Conservation (phyloP, 495 filamentous ascomycete genomes). For the Aspergillus heteromorphus region DNA sequence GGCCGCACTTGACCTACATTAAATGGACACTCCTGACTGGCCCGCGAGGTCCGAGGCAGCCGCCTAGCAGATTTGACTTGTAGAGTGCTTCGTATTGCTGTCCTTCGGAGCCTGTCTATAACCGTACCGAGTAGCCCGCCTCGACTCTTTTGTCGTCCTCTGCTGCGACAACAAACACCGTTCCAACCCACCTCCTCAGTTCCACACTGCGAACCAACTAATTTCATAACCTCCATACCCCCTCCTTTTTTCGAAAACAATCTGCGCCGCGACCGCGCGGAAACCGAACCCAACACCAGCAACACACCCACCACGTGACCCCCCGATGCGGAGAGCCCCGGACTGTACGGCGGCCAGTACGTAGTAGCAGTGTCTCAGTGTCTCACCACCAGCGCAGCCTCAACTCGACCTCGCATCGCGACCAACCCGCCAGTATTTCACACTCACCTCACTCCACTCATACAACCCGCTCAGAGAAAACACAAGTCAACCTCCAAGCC, state of each 20-base stretch:
- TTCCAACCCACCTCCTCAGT: too few species aligned
- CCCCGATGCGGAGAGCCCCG: constrained; percentile 31
- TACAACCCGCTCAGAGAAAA: too few species aligned
- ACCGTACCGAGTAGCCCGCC: too few species aligned
- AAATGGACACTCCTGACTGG: not conserved
- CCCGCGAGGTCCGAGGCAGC: not conserved
- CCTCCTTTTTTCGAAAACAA: not conserved
- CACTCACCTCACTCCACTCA: too few species aligned
- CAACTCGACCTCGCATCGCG: too few species aligned
- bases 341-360: too few species aligned
- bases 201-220: not conserved
- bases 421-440: too few species aligned
- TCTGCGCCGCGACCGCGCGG: not conserved
- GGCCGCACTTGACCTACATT: not conserved
- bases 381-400: not conserved
- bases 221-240: not conserved
- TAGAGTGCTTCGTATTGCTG: not conserved
- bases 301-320: constrained; percentile 29
- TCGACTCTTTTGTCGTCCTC: too few species aligned
- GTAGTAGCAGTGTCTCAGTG: too few species aligned
- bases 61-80: not conserved
- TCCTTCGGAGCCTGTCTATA: too few species aligned
- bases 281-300: not conserved
- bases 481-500: too few species aligned
- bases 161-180: too few species aligned